These are phyloP conservation scores for Cutaneotrichosporon arboriforme DNA, from an alignment of 1,284 basidiomycete species.

Conservation along the genomic window DNA sequence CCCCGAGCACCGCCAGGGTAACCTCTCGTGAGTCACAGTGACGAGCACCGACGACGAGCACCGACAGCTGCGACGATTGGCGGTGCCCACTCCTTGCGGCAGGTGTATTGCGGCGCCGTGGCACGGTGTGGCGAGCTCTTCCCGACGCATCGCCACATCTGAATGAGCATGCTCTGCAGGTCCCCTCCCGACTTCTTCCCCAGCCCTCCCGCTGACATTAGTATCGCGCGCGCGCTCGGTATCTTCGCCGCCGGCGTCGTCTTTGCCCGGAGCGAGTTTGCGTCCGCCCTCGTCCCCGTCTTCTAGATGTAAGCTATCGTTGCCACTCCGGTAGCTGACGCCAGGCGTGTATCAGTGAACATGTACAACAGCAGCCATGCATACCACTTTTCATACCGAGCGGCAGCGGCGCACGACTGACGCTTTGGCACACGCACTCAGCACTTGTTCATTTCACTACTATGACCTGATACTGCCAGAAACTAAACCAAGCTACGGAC, in stretches of 20 bases:
- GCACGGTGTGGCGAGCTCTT: no score
- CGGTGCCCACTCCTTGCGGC: no score
- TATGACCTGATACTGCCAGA: background rate
- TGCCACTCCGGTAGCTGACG: background rate
- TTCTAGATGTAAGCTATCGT: conserved; percentile 12
- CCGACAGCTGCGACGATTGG: no score
- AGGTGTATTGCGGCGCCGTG: no score
- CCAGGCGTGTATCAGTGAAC: conserved; percentile 9
- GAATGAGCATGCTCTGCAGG: background rate
- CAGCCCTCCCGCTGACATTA: conserved; percentile 1
- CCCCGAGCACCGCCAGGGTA: conserved; percentile 21
- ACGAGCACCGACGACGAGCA: no score
- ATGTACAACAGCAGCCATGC: conserved; percentile 24
- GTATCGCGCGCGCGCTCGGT: conserved; percentile 21
- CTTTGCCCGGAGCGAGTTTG: conserved; percentile 16
- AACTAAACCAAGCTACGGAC: background rate
- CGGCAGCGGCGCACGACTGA: background rate
- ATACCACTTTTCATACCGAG: conserved; percentile 9
- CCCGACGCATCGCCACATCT: no score
- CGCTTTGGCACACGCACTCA: no score
- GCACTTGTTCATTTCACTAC: background rate
- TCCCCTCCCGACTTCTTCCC: background rate
- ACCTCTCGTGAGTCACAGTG: conserved; percentile 15
- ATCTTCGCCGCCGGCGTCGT: conserved; percentile 17
- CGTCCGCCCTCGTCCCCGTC: conserved; percentile 18